Evolutionary conservation across 2,329 filamentous ascomycete species (phyloP).

Genomic region (Ilyonectria destructans): DNA sequence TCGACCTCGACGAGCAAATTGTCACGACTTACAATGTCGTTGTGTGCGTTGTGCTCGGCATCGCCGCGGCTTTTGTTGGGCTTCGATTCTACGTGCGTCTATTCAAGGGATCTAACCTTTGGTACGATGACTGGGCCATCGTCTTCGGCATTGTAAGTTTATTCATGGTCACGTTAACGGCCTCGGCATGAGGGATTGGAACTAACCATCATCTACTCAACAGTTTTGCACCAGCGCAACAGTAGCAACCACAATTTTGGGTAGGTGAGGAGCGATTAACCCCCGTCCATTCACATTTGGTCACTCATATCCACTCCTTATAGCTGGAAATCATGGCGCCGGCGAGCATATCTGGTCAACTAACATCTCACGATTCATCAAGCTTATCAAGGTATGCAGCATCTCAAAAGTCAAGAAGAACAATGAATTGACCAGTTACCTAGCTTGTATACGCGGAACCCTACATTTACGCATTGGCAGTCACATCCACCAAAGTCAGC

Average conservation of each 20-base stretch:
- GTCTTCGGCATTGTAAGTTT: conserved; percentile 26
- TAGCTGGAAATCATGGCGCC: conserved; percentile 31
- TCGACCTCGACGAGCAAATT: conserved; percentile 23
- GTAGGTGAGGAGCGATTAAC: conserved; percentile 15
- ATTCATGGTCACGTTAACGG: too few species aligned
- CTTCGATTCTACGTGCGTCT: conserved; percentile 27
- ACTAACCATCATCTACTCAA: neutral
- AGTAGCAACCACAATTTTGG: conserved; percentile 26
- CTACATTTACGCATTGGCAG: conserved; percentile 29
- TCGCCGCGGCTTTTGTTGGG: conserved; percentile 19
- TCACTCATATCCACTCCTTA: conserved; percentile 1
- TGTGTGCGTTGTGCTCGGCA: conserved; percentile 25
- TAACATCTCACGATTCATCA: conserved; percentile 25
- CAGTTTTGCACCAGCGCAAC: conserved; percentile 24
- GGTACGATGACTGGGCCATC: conserved; percentile 32
- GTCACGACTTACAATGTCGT: conserved; percentile 31
- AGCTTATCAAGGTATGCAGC: conserved; percentile 26
- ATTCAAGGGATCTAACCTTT: conserved; percentile 23
- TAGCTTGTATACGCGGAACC: conserved; percentile 32
- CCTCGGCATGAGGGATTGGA: neutral
- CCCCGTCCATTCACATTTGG: neutral
- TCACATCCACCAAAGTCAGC: conserved; percentile 32
- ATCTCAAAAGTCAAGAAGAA: neutral
- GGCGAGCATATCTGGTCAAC: conserved; percentile 32
- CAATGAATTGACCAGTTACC: neutral